Base-by-base conservation (phyloP, 805 yeast genomes). In the Saccharomycopsis sp. region DNA sequence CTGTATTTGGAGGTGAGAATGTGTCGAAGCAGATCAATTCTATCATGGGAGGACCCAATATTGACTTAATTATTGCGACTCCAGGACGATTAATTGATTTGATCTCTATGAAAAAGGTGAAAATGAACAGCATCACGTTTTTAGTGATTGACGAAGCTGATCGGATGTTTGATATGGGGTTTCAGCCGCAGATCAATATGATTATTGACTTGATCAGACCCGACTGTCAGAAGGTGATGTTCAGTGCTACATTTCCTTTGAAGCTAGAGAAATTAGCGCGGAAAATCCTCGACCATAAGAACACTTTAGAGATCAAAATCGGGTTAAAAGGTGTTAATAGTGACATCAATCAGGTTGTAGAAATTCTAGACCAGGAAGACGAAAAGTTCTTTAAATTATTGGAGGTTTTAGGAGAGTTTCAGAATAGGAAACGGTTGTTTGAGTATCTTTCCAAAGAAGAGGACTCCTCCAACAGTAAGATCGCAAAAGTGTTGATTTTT, bases 101-200 rank as follows among this genome's bases (percentile, higher is more conserved):
- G 49, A 72, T 94, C 34, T 77, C 87, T 2, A 41, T 77, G 22
- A 85, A 83, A 61, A 74, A 94, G 3, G 73, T 75, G 29, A 73
- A 92, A 50, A 35, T 59, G 34, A 12, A 25, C 17, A n/a, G 20
- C 8, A 83, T 87, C 3, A 85, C 97, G 0, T 90, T 85, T 69
- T 77, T 90, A n/a, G 96, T 92, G 0, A 73, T 94, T 60, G 99
- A 94, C 69, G 99, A 94, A 68, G 97, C 98, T 0, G 99, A 94
- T 71, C 74, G 99, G 63, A 85, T 94, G 87, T 93, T 93, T 73
- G 99, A 94, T 70, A 75, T 94, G 80, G 99, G 99, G 0, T 94
- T 94, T 72, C 98, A 90, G 65, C 98, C 99, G 0, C 99, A 94
- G 68, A 90, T 94, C 2, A 83, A 81, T 64, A 89, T 89, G 66